These are phyloP conservation scores for Sutorius eximius DNA, from an alignment of 1,284 basidiomycete species.

Conservation along the genomic window DNA sequence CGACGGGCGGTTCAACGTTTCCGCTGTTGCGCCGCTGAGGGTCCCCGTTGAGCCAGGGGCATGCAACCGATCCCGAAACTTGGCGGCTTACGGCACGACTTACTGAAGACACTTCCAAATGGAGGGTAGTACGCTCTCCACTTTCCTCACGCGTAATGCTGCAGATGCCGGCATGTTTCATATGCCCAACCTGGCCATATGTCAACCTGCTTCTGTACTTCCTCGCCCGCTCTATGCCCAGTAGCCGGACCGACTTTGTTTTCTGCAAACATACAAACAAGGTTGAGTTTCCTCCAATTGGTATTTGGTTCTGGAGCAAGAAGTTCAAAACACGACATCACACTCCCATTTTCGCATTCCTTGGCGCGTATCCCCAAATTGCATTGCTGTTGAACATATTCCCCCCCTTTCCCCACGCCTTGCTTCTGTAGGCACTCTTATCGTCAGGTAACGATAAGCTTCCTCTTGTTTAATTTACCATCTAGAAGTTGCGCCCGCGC, in stretches of 20 bases:
- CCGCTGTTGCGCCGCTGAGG: neutral
- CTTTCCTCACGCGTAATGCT: neutral
- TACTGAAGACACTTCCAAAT: neutral
- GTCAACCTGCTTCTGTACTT: neutral
- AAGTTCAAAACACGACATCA: neutral
- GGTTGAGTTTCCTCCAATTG: slow-evolving; percentile 14
- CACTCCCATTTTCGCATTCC: slow-evolving; percentile 6
- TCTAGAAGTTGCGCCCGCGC: slow-evolving; percentile 1
- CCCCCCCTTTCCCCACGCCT: slow-evolving; percentile 16
- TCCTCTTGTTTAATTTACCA: slow-evolving; percentile 15
- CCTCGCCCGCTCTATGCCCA: neutral
- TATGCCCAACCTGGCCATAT: neutral
- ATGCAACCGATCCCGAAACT: neutral
- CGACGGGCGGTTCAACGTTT: neutral
- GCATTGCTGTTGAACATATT: neutral
- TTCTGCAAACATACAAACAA: slow-evolving; percentile 9
- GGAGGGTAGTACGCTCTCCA: neutral
- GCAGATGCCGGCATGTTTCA: neutral
- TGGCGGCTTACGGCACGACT: neutral
- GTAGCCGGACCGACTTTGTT: neutral
- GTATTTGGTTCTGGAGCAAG: neutral
- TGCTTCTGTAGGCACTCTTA: slow-evolving; percentile 15
- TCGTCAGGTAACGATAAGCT: slow-evolving; percentile 4
- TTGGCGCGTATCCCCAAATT: neutral
- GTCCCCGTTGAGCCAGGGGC: neutral